Evolutionary conservation across 2,329 filamentous ascomycete genomes (phyloP).

Genomic region (Phaeoacremonium minimum): DNA sequence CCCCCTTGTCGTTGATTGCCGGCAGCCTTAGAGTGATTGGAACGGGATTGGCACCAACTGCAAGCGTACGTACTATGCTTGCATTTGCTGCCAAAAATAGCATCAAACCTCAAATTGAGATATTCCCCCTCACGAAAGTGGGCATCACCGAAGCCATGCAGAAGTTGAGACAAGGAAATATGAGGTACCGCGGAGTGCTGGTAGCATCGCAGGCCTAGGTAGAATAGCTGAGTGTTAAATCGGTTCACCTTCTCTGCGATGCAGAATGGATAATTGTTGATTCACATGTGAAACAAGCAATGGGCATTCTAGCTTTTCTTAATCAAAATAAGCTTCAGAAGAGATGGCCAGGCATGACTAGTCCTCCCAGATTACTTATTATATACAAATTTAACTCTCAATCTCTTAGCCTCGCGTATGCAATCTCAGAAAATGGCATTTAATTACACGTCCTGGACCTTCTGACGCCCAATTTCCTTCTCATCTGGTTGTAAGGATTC

Average conservation of each 20-base stretch:
- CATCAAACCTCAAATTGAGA: slow-evolving; percentile 20
- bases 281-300: too few relatives aligned
- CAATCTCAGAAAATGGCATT: too few relatives aligned
- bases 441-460: not conserved
- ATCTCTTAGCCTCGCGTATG: too few relatives aligned
- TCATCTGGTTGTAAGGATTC: too few relatives aligned
- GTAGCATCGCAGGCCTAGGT: slow-evolving; percentile 4
- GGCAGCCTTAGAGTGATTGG: slow-evolving; percentile 7
- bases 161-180: slow-evolving; percentile 7
- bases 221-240: too few relatives aligned
- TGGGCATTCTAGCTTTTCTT: too few relatives aligned
- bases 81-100: slow-evolving; percentile 20
- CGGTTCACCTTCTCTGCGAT: too few relatives aligned
- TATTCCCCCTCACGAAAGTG: slow-evolving; percentile 15
- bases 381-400: too few relatives aligned
- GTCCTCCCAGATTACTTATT: too few relatives aligned
- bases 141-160: slow-evolving; percentile 8
- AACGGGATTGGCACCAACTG: slow-evolving; percentile 10
- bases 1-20: slow-evolving; percentile 8
- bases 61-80: slow-evolving; percentile 21
- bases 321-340: too few relatives aligned
- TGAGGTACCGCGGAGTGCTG: slow-evolving; percentile 9
- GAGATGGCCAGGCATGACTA: too few relatives aligned
- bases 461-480: not conserved
- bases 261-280: too few relatives aligned